Evolutionary conservation across 1,284 basidiomycete genomes (phyloP), one percentile per base, ranked within the genome.

Genomic region (Acaromyces ingoldii): DNA sequence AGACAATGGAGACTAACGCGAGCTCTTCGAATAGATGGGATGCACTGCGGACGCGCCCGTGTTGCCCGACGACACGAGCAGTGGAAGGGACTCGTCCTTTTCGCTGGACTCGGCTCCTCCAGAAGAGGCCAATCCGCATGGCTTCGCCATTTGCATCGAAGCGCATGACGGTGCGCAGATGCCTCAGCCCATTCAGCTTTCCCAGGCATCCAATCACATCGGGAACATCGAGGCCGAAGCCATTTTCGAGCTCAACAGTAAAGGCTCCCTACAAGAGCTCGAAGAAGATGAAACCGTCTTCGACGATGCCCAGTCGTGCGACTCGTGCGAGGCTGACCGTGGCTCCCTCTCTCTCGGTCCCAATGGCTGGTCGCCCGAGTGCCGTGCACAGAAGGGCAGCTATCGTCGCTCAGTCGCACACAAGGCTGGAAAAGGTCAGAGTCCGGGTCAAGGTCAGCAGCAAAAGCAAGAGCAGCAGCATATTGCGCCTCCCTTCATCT

Each of bases 131-230:
- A 82, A 85, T 61, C 85, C 87, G 0, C 74, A 74, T 33, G 85
- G 85, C 33, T 91, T 84, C 67, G 84, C 89, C 62, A 82, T 92
- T 34, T 91, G 88, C 75, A 83, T 92, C 57, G 88, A 91, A 74
- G 89, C 87, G 69, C 85, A 88, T 67, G 88, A 91, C 60, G 77
- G 82, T 36, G 85, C 85, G 6, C 81, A 82, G 11, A 84, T 87
- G 75, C 80, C 80, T 10, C 54, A 79, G 0, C 78, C 81, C 19
- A 82, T 85, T 60, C 74, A 88, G 21, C 80, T 83, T 85, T 19
- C n/a, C 11, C 58, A 56, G 19, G 65, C 60, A 1, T 47, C 55
- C 19, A 57, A 85, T 85, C 71, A 70, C 86, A n/a, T 78, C 73
- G 51, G 80, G 78, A 70, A 76, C 85, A 63, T 87, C 60, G 78